phyloP scores from a whole-genome alignment of 2,329 filamentous ascomycete genomes.

The Colletotrichum sublineola region DNA sequence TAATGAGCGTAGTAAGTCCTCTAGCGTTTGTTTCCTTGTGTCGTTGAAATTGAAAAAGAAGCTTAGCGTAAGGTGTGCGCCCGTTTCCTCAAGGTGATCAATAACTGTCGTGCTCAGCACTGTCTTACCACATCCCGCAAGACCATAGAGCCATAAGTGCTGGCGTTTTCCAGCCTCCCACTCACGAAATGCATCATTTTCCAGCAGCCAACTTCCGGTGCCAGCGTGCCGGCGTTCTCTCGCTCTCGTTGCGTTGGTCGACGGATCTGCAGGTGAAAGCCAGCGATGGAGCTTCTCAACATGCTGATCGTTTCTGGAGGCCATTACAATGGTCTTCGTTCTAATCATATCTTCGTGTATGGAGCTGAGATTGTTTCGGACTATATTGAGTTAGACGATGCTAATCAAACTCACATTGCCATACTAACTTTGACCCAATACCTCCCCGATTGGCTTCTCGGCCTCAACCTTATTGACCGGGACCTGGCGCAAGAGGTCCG shows the following conservation, averaged over 20 bases:
- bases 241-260: conserved; percentile 37
- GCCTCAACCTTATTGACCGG: conserved; percentile 39
- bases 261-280: conserved; percentile 33
- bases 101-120: conserved; percentile 42
- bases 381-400: too few species aligned
- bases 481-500: conserved; percentile 46
- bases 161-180: conserved; percentile 40
- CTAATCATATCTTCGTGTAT: too few species aligned
- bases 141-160: conserved; percentile 44
- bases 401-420: too few species aligned
- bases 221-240: conserved; percentile 32
- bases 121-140: conserved; percentile 44
- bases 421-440: too few species aligned
- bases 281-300: conserved; percentile 13
- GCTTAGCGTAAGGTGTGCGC: conserved; percentile 1
- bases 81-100: conserved; percentile 22
- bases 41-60: conserved; percentile 47
- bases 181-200: conserved; percentile 26
- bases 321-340: too few species aligned
- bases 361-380: too few species aligned
- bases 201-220: conserved; percentile 41
- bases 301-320: too few species aligned
- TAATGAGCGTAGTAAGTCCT: conserved; percentile 41
- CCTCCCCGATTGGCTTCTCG: conserved; percentile 5
- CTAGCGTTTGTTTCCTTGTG: conserved; percentile 40